phyloP scores from a whole-genome alignment of 768 basidiomycete species.

The Suillus subalutaceus region DNA sequence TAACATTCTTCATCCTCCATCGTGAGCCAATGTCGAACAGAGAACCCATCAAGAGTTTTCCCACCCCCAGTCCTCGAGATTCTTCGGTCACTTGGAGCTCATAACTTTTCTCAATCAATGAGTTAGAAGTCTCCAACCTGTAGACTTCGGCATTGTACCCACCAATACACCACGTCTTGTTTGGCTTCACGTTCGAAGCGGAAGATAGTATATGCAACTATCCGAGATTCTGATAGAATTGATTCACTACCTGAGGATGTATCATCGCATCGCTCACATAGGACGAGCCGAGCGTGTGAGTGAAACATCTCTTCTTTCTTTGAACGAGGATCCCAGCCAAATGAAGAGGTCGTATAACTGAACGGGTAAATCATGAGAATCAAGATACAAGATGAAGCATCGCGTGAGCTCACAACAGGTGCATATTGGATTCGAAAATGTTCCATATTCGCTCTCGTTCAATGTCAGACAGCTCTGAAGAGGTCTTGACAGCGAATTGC shows the following conservation, averaged over 20 bases:
- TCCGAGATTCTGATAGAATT: constrained; percentile 23
- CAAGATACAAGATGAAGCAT: background rate
- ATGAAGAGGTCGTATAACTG: constrained; percentile 60
- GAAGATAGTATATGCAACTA: constrained; percentile 56
- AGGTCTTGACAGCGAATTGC: constrained; percentile 24
- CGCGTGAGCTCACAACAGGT: constrained; percentile 34
- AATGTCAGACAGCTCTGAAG: constrained; percentile 37
- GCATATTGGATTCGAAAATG: constrained; percentile 62
- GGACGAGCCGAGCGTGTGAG: constrained; percentile 58
- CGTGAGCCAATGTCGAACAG: constrained; percentile 51
- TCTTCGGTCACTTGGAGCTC: constrained; percentile 65
- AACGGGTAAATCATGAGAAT: background rate
- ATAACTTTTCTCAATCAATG: constrained; percentile 51
- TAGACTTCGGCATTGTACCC: constrained; percentile 13
- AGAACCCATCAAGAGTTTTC: constrained; percentile 52
- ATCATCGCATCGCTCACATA: constrained; percentile 34
- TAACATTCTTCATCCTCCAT: constrained; percentile 67
- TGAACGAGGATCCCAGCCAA: constrained; percentile 63
- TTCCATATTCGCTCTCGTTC: constrained; percentile 53
- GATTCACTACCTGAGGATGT: constrained; percentile 12
- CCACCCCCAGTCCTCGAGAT: constrained; percentile 57
- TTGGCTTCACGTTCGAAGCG: constrained; percentile 73
- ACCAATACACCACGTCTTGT: constrained; percentile 75
- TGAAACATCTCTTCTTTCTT: constrained; percentile 68
- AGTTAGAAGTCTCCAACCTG: background rate